Percentiles rank a stretch among this genome's conserved stretches.
Evolutionary conservation across 352 stramenopile species (phyloP).

Genomic region (Globisporangium rhizosaccharum): DNA sequence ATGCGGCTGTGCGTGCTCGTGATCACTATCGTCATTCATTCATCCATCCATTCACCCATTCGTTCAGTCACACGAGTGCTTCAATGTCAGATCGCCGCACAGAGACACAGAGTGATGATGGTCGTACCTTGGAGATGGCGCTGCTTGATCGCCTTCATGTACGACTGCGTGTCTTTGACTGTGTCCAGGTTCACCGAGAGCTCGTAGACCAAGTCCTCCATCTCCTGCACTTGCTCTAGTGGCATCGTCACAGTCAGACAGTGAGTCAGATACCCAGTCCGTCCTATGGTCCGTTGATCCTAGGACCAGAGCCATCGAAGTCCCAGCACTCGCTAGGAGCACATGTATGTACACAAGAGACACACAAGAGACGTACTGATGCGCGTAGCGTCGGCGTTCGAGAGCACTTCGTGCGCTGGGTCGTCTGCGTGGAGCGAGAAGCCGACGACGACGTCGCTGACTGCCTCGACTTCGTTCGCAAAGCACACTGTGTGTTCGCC

Average conservation of each 20-base stretch:
- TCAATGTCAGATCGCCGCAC: no score
- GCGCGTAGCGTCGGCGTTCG: constrained; percentile 82
- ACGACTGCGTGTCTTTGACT: constrained; percentile 83
- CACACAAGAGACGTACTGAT: constrained; percentile 62
- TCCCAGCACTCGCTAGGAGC: neutral
- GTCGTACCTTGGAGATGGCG: constrained; percentile 65
- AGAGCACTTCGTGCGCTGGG: constrained; percentile 79
- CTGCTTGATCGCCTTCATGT: constrained; percentile 84
- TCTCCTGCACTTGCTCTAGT: constrained; percentile 79
- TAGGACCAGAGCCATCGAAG: neutral
- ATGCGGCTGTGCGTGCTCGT: constrained; percentile 76
- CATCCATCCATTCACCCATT: neutral
- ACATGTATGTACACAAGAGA: neutral
- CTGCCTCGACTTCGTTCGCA: constrained; percentile 47
- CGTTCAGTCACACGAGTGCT: neutral
- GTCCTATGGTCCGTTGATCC: neutral
- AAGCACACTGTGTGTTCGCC: constrained; percentile 67
- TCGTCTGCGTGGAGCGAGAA: constrained; percentile 87
- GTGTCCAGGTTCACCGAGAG: constrained; percentile 81
- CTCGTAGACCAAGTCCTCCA: constrained; percentile 86
- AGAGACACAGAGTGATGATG: neutral
- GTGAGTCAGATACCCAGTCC: neutral
- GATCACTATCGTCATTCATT: constrained; percentile 44
- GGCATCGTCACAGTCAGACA: neutral
- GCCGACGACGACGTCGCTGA: constrained; percentile 68